Evolutionary conservation across 129 eudicot genomes (phyloP).

Genomic region (Lactuca saligna): DNA sequence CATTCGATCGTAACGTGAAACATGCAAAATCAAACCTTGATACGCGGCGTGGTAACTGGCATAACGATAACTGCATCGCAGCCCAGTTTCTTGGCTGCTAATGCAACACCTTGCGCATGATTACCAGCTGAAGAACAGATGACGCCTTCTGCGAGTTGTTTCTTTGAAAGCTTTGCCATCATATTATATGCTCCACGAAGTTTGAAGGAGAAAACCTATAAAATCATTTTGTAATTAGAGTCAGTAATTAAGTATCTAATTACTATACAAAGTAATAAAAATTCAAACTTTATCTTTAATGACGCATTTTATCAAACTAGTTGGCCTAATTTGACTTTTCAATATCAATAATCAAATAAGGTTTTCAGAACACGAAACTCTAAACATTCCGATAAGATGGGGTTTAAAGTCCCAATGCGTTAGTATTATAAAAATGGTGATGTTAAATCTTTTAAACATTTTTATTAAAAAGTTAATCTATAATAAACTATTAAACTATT

Average conservation of each 20-base stretch:
- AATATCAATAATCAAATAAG: neutral
- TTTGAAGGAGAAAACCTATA: slow-evolving; percentile 85
- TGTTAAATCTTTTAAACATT: too few relatives aligned
- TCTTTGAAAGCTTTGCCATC: slow-evolving; percentile 83
- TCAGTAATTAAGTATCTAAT: neutral
- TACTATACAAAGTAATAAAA: too few relatives aligned
- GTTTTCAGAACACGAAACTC: neutral
- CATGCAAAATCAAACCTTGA: slow-evolving; percentile 44
- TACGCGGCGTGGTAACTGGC: slow-evolving; percentile 92
- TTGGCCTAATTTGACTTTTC: neutral
- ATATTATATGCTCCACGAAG: slow-evolving; percentile 92
- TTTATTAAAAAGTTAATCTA: too few relatives aligned
- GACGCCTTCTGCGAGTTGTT: slow-evolving; percentile 68
- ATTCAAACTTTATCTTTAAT: too few relatives aligned
- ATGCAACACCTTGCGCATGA: slow-evolving; percentile 94
- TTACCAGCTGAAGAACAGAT: slow-evolving; percentile 92
- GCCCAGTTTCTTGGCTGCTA: slow-evolving; percentile 65
- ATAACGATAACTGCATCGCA: slow-evolving; percentile 81
- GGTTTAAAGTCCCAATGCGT: neutral
- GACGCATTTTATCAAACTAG: neutral
- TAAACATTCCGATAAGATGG: neutral
- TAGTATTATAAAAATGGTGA: too few relatives aligned
- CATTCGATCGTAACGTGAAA: neutral
- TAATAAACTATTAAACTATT: too few relatives aligned
- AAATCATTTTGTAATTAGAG: neutral